Evolutionary conservation across 768 basidiomycete genomes (phyloP).

Genomic region (Kwoniella dendrophila): DNA sequence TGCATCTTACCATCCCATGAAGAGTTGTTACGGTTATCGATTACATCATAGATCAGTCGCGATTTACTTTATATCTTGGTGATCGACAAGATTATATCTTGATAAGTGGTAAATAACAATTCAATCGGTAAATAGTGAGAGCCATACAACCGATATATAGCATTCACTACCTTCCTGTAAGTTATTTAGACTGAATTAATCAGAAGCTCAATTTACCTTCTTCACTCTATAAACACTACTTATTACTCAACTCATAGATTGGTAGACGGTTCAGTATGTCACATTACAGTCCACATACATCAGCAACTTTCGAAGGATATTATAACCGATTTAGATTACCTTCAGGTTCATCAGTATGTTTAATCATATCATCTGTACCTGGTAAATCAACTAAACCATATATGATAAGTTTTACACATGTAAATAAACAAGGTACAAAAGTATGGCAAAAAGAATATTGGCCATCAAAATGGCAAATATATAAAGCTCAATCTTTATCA

Average conservation of each 20-base stretch:
- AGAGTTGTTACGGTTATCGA: not conserved
- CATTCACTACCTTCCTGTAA: too few relatives aligned
- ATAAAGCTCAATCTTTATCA: not conserved
- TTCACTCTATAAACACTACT: too few relatives aligned
- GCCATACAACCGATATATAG: not conserved
- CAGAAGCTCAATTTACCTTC: too few relatives aligned
- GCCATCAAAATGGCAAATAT: constrained; percentile 23
- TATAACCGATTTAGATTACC: constrained; percentile 43
- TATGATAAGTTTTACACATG: constrained; percentile 37
- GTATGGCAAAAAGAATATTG: constrained; percentile 30
- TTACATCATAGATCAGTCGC: constrained; percentile 19
- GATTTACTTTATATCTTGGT: not conserved
- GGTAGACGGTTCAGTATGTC: constrained; percentile 8
- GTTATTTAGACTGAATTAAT: too few relatives aligned
- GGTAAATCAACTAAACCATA: constrained; percentile 16
- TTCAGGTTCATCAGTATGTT: constrained; percentile 36
- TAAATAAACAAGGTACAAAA: constrained; percentile 14
- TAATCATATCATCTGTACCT: constrained; percentile 43
- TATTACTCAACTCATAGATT: too few relatives aligned
- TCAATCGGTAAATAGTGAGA: not conserved
- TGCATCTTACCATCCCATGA: too few relatives aligned
- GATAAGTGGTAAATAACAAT: too few relatives aligned
- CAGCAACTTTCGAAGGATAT: constrained; percentile 38
- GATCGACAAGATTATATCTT: constrained; percentile 12
- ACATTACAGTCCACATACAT: constrained; percentile 33